Evolutionary conservation across 148 eudicot genomes (phyloP), one percentile per base, ranked within the genome.

Genomic region (Vaccinium macrocarpon): DNA sequence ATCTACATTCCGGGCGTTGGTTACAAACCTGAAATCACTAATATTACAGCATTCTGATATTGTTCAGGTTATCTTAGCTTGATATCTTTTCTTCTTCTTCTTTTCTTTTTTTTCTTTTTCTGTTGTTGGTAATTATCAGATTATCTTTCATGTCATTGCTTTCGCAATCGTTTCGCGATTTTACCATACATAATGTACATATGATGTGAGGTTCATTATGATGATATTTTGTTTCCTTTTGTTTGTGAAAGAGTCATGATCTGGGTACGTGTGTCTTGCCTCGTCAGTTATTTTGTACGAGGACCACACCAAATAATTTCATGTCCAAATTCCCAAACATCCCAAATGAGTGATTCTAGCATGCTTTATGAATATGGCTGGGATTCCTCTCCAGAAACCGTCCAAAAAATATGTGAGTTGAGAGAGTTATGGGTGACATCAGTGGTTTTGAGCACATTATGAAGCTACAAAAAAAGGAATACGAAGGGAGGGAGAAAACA

Each of bases 221-320:
- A 46, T 75, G 78, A 75, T 75, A 46, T 75, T 48, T 48, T 46
- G 53, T 27, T 19, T 19, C 27, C 51, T 10, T 46, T 9, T 25
- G 29, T 66, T 66, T 66, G 23, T 25, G 27, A 25, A 66, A 66
- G 9, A 25, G 72, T 75, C 78, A 46, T 75, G 78, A 75, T 75
- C 21, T 46, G 78, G 23, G 19, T 42, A 8, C 8, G 19, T 73
- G 10, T 19, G 11, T 75, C 49, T 72, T 35, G 76, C 46, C 76
- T 72, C 35, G 16, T 71, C 76, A 61, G 21, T 32, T 4, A 4
- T 27, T 71, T 14, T 10, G 49, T 32, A 38, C 76, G 38, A 35
- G 76, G 76, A 11, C n/a, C 76, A 72, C 76, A 72, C 49, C 76
- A 72, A 72, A 71, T 32, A 29, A 38, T 32, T 32, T 19, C 18